phyloP scores from a whole-genome alignment of 352 stramenopile species.

The Albugo candida region DNA sequence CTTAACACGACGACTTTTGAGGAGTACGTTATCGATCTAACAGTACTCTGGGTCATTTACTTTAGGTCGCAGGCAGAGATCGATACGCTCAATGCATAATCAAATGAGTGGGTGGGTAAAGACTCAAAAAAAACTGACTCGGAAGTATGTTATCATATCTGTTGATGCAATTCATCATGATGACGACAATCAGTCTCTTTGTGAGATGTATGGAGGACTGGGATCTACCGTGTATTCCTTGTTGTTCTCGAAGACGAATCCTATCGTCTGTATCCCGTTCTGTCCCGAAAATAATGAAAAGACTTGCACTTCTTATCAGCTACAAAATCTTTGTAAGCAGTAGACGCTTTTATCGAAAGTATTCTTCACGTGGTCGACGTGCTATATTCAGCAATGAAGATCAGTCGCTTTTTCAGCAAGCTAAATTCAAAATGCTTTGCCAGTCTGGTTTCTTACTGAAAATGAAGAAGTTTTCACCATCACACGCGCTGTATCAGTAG shows the following conservation, averaged over 20 bases:
- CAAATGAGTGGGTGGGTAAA: slow-evolving; percentile 34
- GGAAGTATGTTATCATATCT: slow-evolving; percentile 30
- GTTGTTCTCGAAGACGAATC: slow-evolving; percentile 12
- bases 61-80: slow-evolving; percentile 25
- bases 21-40: slow-evolving; percentile 22
- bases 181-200: slow-evolving; percentile 21
- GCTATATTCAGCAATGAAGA: slow-evolving; percentile 23
- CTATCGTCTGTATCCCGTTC: slow-evolving; percentile 4
- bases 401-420: slow-evolving; percentile 33
- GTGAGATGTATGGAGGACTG: slow-evolving; percentile 27
- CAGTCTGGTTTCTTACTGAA: slow-evolving; percentile 33
- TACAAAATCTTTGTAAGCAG: slow-evolving; percentile 26
- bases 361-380: slow-evolving; percentile 25
- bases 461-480: slow-evolving; percentile 28
- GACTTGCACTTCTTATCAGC: slow-evolving; percentile 15
- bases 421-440: slow-evolving; percentile 19
- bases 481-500: too few relatives aligned
- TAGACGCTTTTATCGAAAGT: slow-evolving; percentile 18
- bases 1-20: too few relatives aligned
- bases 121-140: slow-evolving; percentile 24
- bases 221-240: slow-evolving; percentile 26
- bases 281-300: slow-evolving; percentile 12
- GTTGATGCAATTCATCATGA: slow-evolving; percentile 29
- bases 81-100: slow-evolving; percentile 7
- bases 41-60: slow-evolving; percentile 41